Evolutionary conservation across 345 rosid genomes (phyloP).

Genomic region (Ailanthus altissimus): DNA sequence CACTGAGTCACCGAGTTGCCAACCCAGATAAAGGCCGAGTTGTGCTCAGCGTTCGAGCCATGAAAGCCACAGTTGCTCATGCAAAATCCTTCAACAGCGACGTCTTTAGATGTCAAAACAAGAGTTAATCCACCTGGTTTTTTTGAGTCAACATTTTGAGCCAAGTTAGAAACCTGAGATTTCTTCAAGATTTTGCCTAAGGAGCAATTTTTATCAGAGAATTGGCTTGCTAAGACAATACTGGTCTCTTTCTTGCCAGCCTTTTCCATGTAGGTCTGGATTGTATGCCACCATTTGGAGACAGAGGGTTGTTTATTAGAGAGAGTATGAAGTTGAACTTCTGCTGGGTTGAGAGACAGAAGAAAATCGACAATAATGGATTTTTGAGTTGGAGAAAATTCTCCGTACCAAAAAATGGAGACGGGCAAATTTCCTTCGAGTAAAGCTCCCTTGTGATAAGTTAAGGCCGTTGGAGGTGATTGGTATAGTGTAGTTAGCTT

Average conservation of each 20-base stretch:
- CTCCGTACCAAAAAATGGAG: conserved; percentile 42
- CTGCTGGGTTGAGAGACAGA: conserved; percentile 25
- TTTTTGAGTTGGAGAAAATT: conserved; percentile 35
- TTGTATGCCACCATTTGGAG: conserved; percentile 34
- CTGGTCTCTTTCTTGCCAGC: conserved; percentile 28
- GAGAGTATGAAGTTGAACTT: not conserved
- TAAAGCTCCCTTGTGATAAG: conserved; percentile 36
- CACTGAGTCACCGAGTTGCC: conserved; percentile 46
- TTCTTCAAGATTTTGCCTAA: conserved; percentile 34
- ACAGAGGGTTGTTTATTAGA: conserved; percentile 22
- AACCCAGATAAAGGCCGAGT: conserved; percentile 39
- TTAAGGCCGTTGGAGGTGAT: conserved; percentile 29
- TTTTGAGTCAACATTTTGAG: conserved; percentile 14
- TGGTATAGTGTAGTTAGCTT: conserved; percentile 28
- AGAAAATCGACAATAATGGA: conserved; percentile 38
- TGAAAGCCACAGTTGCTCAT: conserved; percentile 46
- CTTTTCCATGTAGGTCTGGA: conserved; percentile 34
- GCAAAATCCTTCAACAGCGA: conserved; percentile 49
- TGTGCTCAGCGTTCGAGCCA: conserved; percentile 22
- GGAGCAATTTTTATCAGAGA: conserved; percentile 34
- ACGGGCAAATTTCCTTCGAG: conserved; percentile 37
- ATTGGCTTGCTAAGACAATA: conserved; percentile 21
- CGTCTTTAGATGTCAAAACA: conserved; percentile 39
- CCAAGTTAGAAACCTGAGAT: conserved; percentile 30
- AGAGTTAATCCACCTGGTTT: conserved; percentile 29